Evolutionary conservation across 345 rosid species (phyloP), one percentile per base, ranked within the genome.

Genomic region (Lumnitzera littorea): DNA sequence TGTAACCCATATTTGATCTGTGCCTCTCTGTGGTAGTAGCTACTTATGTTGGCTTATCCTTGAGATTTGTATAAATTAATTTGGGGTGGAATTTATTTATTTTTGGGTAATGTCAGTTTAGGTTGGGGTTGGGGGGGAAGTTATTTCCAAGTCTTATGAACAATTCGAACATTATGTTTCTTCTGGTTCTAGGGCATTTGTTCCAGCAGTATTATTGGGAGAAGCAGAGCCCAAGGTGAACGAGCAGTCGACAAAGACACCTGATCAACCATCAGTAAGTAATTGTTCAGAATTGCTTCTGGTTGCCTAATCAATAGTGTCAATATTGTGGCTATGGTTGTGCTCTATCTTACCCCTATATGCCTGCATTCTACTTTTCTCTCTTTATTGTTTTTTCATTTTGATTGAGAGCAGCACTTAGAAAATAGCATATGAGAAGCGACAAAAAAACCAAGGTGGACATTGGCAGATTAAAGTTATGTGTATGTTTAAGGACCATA

Each of bases 121-220:
- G 20, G 20, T 20, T 20, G 20, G 20, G 20, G 20, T 20, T 20
- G 20, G 20, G 20, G 20, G 20, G 20, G 20, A 27, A 27, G 24
- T 31, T 15, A 2, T 23, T 53, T 53, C 15, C 7, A 11, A 12
- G 29, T 53, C 24, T 36, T 15, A 15, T 25, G 31, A 24, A 50
- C 16, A 13, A 13, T n/a, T 12, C 17, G 24, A 15, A 31, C 58
- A 1, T 12, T 48, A 25, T 78, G 24, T 56, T 55, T 71, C 55
- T 73, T 62, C 43, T 51, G 69, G 56, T 82, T 46, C 58, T 66
- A 95, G 99, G 81, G 97, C 97, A 78, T 95, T 95, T 78, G 97
- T 91, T 76, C 99, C 99, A 59, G 97, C 97, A 56, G 97, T 95
- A 56, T 72, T 95, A 63, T 74, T 95, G 75, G 99, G 91, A 66